Base-by-base conservation (phyloP, 1,284 basidiomycete genomes). In the Rhodotorula sp. region DNA sequence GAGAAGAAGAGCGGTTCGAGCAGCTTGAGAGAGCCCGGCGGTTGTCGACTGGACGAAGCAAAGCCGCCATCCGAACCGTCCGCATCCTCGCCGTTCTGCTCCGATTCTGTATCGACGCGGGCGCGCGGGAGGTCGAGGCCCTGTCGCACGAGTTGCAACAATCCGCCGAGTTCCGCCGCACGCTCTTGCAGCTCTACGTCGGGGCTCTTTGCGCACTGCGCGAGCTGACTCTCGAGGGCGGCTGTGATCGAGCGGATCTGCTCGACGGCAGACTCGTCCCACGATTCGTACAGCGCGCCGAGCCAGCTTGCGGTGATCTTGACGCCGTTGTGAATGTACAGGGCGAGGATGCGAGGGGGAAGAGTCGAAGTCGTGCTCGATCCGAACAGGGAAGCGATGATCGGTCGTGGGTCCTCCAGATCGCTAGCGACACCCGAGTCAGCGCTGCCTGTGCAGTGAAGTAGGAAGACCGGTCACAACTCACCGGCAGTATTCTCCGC, bases 181-280 rank as follows among this genome's bases (percentile, higher is more conserved):
- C 96, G 85, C 82, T 98, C 93, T 82, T 94, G 92, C 20, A 98
- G 90, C 79, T 97, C 95, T 51, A 93, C 88, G 77, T 95, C 86
- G 5, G 47, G 10, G 39, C 62, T 64, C 52, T 43, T 18, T 7
- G 75, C 70, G 58, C 69, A 71, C 23, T 59, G 62, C 15, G 63
- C 63, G 20, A 77, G 64, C 62, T 77, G 73, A 15, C 34, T 64
- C 54, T 75, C 75, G 58, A 77, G 75, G 15, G 68, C 75, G 14
- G 57, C 43, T 60, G 75, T 63, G 61, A 77, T 65, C 23, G 67
- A 62, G 23, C 71, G 64, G 52, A 77, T 71, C 58, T 77, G 75
- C 21, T 72, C 75, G 62, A 77, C 65, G 68, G 87, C 84, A 62
- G 88, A 87, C 49, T 89, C 86, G 64, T 87, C 86, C 94, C 95